Conservation (phyloP, 2,329 filamentous ascomycete genomes). For the Didymella keratinophila region DNA sequence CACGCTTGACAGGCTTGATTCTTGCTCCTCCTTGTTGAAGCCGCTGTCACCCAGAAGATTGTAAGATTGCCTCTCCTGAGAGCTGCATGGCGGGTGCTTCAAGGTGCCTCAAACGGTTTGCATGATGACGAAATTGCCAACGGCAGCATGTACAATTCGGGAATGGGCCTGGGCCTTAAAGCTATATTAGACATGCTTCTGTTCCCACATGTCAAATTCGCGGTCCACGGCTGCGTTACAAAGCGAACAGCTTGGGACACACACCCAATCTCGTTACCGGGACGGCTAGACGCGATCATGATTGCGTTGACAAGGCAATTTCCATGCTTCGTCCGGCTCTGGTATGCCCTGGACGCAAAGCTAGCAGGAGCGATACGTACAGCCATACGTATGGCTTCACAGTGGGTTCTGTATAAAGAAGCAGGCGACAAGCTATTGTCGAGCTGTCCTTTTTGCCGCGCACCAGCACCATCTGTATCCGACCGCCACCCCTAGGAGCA, state of each 20-base stretch:
- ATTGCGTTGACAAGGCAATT: conserved; percentile 14
- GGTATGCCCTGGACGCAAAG: not conserved
- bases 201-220: conserved; percentile 31
- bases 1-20: conserved; percentile 18
- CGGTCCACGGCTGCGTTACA: conserved; percentile 26
- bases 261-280: conserved; percentile 13
- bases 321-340: conserved; percentile 13
- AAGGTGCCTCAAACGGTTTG: conserved; percentile 8
- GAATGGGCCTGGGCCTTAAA: conserved; percentile 22
- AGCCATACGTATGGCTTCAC: not conserved
- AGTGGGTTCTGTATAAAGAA: conserved; percentile 4
- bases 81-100: conserved; percentile 27
- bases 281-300: conserved; percentile 8
- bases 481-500: not conserved
- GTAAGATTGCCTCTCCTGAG: conserved; percentile 27
- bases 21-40: conserved; percentile 2
- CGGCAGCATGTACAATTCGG: conserved; percentile 13
- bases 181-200: conserved; percentile 36
- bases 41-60: conserved; percentile 20
- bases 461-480: not conserved
- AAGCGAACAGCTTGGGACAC: conserved; percentile 16
- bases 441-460: not conserved
- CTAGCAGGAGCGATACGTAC: not conserved
- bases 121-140: conserved; percentile 30
- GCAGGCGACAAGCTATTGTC: not conserved